Evolutionary conservation across 2,329 filamentous ascomycete genomes (phyloP), one percentile per base, ranked within the genome.

Genomic region (Colletotrichum sansevieriae): DNA sequence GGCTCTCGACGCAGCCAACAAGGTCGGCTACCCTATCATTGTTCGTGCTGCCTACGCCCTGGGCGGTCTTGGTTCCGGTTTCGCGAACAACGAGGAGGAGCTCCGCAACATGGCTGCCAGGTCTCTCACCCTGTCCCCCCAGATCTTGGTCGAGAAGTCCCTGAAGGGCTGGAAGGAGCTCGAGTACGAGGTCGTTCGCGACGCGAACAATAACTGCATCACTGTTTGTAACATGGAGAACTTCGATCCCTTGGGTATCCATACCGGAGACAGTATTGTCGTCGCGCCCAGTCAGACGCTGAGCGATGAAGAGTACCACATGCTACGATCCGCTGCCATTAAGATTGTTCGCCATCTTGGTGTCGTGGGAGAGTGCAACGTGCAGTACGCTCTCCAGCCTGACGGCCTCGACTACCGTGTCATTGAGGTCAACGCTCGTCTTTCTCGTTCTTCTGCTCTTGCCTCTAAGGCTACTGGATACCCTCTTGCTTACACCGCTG

Each of bases 161-260:
- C 90, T 99, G 74, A 98, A 98, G 87, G 96, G 96, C 80, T 99
- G 96, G 96, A 99, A 99, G 83, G 96, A 99, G 82, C 92, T 98
- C 58, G 96, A 99, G 82, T 99, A 98, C 78, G 96, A 98, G 82
- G 96, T 98, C 66, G 96, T 98, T 71, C 93, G 96, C 75, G 96
- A 99, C 81, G 95, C 94, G 62, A 91, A 93, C 80, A 97, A 98
- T 87, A 99, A 99, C 88, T 98, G 96, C n/a, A 71, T 71, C 20
- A 71, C 70, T 47, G 70, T 71, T 43, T 71, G 70, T 61, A 71
- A 71, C 70, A 71, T 71, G 70, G 94, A 97, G 82, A 98, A 98
- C 87, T 98, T 98, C 76, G 96, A 98, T 78, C 96, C 96, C 72
- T 89, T 99, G 43, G 96, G 96, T 77, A 97, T 97, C 64, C 96